Conservation (phyloP, 1,284 basidiomycete genomes). For the Mrakiaceae sp. region DNA sequence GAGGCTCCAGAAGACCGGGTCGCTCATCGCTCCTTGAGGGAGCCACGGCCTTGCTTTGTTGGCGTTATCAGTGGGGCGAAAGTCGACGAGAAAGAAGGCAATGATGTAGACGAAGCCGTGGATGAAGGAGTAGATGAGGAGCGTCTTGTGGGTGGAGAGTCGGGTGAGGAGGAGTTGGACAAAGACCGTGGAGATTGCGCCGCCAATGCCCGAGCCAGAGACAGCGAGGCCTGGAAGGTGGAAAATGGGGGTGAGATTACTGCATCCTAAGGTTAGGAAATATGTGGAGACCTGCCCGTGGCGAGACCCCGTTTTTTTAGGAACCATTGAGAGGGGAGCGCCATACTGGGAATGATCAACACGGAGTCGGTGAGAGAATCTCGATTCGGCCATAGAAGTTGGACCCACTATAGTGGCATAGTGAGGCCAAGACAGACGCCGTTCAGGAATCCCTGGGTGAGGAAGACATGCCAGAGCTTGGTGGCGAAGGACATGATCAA, state of each 20-base stretch:
- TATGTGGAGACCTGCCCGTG: slow-evolving; percentile 12
- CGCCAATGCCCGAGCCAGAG: slow-evolving; percentile 2
- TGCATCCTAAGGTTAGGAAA: not conserved
- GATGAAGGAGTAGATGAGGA: slow-evolving; percentile 5
- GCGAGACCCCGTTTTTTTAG: slow-evolving; percentile 17
- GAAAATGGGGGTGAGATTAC: too few species aligned
- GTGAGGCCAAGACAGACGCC: slow-evolving; percentile 17
- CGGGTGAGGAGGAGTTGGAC: slow-evolving; percentile 5
- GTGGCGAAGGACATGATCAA: slow-evolving; percentile 1
- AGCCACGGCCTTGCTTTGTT: slow-evolving; percentile 5
- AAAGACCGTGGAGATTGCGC: not conserved
- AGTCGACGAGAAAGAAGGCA: slow-evolving; percentile 4
- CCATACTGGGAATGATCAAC: slow-evolving; percentile 8
- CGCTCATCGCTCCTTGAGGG: not conserved
- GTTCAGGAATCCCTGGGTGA: slow-evolving; percentile 19
- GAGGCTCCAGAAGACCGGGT: not conserved
- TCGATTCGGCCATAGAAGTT: not conserved
- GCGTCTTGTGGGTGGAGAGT: not conserved
- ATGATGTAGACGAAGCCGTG: not conserved
- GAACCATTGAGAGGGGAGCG: slow-evolving; percentile 21
- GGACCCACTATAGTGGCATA: slow-evolving; percentile 15
- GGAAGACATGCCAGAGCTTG: slow-evolving; percentile 17
- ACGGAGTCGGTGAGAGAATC: not conserved
- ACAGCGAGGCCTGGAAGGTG: not conserved
- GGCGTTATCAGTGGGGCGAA: not conserved